These are phyloP conservation scores for Xylaria sp. DNA, from an alignment of 2,329 filamentous ascomycete species.

Conservation along the genomic window DNA sequence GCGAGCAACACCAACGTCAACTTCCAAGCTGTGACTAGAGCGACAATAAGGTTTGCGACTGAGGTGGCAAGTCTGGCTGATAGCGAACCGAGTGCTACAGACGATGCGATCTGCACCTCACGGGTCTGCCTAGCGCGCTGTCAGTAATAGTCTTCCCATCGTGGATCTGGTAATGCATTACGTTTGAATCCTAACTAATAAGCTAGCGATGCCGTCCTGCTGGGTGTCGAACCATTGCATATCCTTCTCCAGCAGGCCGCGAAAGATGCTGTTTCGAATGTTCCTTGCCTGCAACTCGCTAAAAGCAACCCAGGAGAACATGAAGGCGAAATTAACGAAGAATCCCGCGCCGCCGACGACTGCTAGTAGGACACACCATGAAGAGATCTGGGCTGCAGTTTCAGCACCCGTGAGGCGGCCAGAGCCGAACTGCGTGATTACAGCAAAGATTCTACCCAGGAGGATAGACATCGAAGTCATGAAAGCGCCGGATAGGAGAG, in stretches of 20 bases:
- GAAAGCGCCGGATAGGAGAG: slow-evolving; percentile 64
- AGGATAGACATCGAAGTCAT: slow-evolving; percentile 71
- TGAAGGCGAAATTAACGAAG: slow-evolving; percentile 69
- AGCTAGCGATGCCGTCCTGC: slow-evolving; percentile 71
- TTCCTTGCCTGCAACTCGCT: slow-evolving; percentile 79
- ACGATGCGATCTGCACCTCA: slow-evolving; percentile 81
- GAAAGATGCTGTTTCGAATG: slow-evolving; percentile 69
- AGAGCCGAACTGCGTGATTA: slow-evolving; percentile 69
- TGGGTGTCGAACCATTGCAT: slow-evolving; percentile 83
- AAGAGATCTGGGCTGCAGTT: slow-evolving; percentile 61
- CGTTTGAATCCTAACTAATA: slow-evolving; percentile 76
- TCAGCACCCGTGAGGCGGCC: slow-evolving; percentile 54
- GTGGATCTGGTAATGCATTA: slow-evolving; percentile 44
- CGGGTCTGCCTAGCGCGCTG: slow-evolving; percentile 69
- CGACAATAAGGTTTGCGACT: slow-evolving; percentile 69
- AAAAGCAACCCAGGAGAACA: slow-evolving; percentile 75
- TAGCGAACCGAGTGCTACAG: slow-evolving; percentile 77
- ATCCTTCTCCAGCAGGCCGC: slow-evolving; percentile 71
- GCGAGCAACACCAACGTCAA: slow-evolving; percentile 80
- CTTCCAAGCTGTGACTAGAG: slow-evolving; percentile 82
- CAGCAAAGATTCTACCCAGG: slow-evolving; percentile 75
- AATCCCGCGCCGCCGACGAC: slow-evolving; percentile 69
- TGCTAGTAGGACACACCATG: slow-evolving; percentile 67
- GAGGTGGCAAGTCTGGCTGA: slow-evolving; percentile 69
- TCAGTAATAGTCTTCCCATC: slow-evolving; percentile 30